These are phyloP conservation scores for Cenchrus americanus DNA, from an alignment of 176 grass and related monocot genomes.

Conservation along the genomic window DNA sequence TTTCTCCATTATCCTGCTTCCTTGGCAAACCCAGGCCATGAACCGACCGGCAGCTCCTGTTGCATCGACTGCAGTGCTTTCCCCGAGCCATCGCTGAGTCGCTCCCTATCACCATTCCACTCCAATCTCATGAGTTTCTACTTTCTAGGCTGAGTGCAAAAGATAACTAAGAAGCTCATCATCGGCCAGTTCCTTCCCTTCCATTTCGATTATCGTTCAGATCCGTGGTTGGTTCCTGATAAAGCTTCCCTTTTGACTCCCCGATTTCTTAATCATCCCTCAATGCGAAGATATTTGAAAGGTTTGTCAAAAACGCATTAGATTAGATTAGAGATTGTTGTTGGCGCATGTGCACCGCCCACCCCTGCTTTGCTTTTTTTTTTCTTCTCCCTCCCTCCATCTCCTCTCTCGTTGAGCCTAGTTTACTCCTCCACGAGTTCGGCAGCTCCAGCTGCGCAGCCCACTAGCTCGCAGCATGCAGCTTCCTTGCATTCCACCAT, in stretches of 20 bases:
- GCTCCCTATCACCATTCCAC: background rate
- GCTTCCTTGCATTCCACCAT: background rate
- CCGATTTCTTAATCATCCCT: background rate
- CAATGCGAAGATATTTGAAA: background rate
- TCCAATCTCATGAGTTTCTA: background rate
- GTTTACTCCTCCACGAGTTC: constrained; percentile 33
- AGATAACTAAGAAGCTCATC: background rate
- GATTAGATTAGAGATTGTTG: constrained; percentile 2
- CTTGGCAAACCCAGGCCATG: background rate
- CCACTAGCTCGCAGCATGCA: background rate
- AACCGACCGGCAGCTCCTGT: background rate
- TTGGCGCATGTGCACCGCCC: constrained; percentile 38
- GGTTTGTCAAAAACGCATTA: background rate
- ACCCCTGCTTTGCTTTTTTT: background rate
- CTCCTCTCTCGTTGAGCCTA: background rate
- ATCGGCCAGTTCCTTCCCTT: background rate
- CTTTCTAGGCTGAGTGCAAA: background rate
- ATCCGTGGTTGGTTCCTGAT: background rate
- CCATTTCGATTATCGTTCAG: background rate
- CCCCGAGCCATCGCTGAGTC: background rate
- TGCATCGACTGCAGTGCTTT: background rate
- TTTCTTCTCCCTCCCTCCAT: too few relatives aligned
- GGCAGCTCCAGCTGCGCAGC: constrained; percentile 26
- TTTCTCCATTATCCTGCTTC: background rate
- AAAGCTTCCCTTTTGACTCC: background rate